Evolutionary conservation across 352 stramenopile species (phyloP), one percentile per base, ranked within the genome.

Genomic region (Phytopythium ostracodes): DNA sequence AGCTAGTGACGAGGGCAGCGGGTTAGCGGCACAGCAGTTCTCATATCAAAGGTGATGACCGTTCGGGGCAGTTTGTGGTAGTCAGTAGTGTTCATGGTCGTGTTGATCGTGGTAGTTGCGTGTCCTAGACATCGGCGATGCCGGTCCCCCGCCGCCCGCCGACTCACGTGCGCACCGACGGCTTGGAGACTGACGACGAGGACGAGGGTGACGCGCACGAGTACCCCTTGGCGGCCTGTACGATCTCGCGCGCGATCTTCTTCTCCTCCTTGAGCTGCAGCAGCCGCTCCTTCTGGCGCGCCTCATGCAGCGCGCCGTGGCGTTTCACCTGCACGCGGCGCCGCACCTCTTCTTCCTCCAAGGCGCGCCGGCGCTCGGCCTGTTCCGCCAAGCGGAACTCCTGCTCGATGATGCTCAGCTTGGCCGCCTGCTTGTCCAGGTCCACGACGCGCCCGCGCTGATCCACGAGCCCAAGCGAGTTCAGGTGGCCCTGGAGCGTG

Each of bases 321-420:
- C 91, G 84, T 70, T 96, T 96, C 56, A 91, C 73, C 59, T 97
- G 89, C 52, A 97, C 88, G 24, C 88, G 85, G 29, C 91, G 82
- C 31, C 86, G 83, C 57, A 96, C 84, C 57, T 97, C 87, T 24
- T 94, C 76, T 56, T 97, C 91, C 59, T 97, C 91, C 24, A 78
- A 81, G 47, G 90, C 73, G 20, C 82, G 77, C 46, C 76, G 75
- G 17, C 77, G 65, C 60, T 97, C 88, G 8, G 73, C 73, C 40
- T 89, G 81, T 66, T 98, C 90, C 0, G 90, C 91, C 43, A 90
- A 66, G 54, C 89, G 90, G 67, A 98, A 97, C 63, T 97, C 90
- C 66, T 96, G 88, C 71, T 97, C 89, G 56, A 97, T 95, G 47
- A 98, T 97, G 49, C 86, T 83, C 22, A 97, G 72, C 64, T 97